A percentile compares a stretch with the other conserved stretches of the same genome.
Conservation (phyloP, 2,329 filamentous ascomycete species). For the Epichloe uncinata region DNA sequence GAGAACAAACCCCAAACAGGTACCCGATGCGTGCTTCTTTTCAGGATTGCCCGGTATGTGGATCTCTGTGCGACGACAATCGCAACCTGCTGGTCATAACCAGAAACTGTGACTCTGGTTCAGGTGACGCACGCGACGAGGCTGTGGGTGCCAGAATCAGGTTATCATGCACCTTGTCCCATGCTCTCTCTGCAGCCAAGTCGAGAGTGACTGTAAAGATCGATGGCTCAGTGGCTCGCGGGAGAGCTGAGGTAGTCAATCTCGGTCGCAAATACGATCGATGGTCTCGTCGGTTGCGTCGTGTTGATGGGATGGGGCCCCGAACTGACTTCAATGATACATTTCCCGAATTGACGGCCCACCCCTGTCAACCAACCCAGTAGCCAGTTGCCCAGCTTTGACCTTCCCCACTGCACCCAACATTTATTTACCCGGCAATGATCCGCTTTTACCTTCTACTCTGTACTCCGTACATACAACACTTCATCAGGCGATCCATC, state of each 20-base stretch:
- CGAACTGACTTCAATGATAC: neutral
- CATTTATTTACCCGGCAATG: conserved; percentile 3
- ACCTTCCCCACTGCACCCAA: neutral
- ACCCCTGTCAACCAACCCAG: neutral
- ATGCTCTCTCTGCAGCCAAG: neutral
- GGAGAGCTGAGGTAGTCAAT: neutral
- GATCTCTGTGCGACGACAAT: neutral
- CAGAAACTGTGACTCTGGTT: neutral
- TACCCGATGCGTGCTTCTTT: neutral
- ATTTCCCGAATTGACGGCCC: neutral
- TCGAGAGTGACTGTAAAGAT: neutral
- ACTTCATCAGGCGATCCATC: neutral
- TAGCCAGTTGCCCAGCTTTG: neutral
- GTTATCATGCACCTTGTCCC: conserved; percentile 2
- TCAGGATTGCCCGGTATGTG: neutral
- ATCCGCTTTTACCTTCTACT: neutral
- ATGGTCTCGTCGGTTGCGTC: neutral
- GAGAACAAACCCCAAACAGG: neutral
- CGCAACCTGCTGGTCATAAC: conserved; percentile 1
- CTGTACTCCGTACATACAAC: neutral
- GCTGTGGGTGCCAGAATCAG: neutral
- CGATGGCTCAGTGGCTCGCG: neutral
- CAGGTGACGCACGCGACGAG: conserved; percentile 1
- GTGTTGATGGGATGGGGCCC: neutral
- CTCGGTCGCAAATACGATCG: neutral